phyloP scores from a whole-genome alignment of 139 green algal species.

The Nannochloris sp. region DNA sequence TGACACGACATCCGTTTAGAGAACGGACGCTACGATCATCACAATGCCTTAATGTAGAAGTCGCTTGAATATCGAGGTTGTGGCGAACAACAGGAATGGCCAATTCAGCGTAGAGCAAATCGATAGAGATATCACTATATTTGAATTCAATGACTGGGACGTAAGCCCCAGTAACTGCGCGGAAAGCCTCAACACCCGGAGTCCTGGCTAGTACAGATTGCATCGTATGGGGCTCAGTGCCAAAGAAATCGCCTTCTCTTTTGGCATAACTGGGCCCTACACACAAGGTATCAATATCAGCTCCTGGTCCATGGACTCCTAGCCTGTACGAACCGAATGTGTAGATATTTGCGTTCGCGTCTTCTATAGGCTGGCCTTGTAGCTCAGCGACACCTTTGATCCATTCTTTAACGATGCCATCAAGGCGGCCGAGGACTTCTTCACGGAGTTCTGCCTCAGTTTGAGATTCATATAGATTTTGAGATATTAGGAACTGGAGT shows the following conservation, averaged over 20 bases:
- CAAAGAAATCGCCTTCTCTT: slow-evolving; percentile 90
- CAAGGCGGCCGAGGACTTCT: slow-evolving; percentile 39
- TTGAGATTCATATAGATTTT: slow-evolving; percentile 36
- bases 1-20: slow-evolving; percentile 87
- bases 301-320: slow-evolving; percentile 88
- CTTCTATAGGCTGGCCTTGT: slow-evolving; percentile 19
- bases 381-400: slow-evolving; percentile 28
- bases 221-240: slow-evolving; percentile 43
- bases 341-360: slow-evolving; percentile 83
- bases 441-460: slow-evolving; percentile 37
- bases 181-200: slow-evolving; percentile 70
- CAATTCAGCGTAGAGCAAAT: slow-evolving; percentile 86
- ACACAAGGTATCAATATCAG: slow-evolving; percentile 95
- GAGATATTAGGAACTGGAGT: slow-evolving; percentile 33
- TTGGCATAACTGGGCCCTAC: slow-evolving; percentile 72
- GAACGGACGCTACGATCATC: slow-evolving; percentile 80
- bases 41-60: slow-evolving; percentile 68
- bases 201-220: slow-evolving; percentile 30
- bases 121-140: slow-evolving; percentile 83
- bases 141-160: slow-evolving; percentile 96
- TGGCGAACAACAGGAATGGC: slow-evolving; percentile 51
- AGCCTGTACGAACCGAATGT: slow-evolving; percentile 93
- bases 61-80: slow-evolving; percentile 60
- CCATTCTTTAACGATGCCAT: slow-evolving; percentile 40
- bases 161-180: slow-evolving; percentile 74